Percentiles rank a stretch among this genome's conserved stretches.
Conservation (phyloP, 176 grass and related monocot genomes). For the Musa schizocarpa region DNA sequence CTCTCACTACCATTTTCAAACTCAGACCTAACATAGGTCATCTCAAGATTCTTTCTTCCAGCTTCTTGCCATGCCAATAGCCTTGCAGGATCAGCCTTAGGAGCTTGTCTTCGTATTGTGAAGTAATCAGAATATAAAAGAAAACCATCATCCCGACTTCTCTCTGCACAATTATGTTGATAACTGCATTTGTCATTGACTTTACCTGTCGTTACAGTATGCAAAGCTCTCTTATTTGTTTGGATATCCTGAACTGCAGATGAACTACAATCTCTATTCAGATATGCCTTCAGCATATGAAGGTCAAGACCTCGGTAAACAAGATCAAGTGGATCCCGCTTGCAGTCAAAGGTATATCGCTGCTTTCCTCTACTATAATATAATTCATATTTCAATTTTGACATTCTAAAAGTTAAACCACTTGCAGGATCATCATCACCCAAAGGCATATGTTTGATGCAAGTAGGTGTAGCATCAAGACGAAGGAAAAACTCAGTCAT, state of each 20-base stretch:
- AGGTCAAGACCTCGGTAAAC: conserved; percentile 96
- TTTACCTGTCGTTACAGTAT: conserved; percentile 1
- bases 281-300: conserved; percentile 67
- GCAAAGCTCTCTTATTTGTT: conserved; percentile 32
- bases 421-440: conserved; percentile 77
- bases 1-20: conserved; percentile 96
- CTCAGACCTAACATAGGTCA: conserved; percentile 93
- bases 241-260: conserved; percentile 42
- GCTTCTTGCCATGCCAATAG: conserved; percentile 83
- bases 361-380: conserved; percentile 99
- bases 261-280: conserved; percentile 49
- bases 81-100: conserved; percentile 73
- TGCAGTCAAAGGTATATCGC: conserved; percentile 87
- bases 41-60: conserved; percentile 77
- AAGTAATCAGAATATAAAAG: conserved; percentile 93
- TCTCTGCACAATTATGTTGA: conserved; percentile 56
- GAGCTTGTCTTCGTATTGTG: conserved; percentile 89
- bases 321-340: conserved; percentile 89
- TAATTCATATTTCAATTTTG: conserved; percentile 92
- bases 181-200: conserved; percentile 30
- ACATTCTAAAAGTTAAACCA: conserved; percentile 97
- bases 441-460: conserved; percentile 86
- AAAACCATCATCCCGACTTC: conserved; percentile 71
- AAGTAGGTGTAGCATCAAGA: conserved; percentile 87
- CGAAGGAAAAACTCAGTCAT: conserved; percentile 94